phyloP scores from a whole-genome alignment of 129 eudicot species.

The Daucus carota region DNA sequence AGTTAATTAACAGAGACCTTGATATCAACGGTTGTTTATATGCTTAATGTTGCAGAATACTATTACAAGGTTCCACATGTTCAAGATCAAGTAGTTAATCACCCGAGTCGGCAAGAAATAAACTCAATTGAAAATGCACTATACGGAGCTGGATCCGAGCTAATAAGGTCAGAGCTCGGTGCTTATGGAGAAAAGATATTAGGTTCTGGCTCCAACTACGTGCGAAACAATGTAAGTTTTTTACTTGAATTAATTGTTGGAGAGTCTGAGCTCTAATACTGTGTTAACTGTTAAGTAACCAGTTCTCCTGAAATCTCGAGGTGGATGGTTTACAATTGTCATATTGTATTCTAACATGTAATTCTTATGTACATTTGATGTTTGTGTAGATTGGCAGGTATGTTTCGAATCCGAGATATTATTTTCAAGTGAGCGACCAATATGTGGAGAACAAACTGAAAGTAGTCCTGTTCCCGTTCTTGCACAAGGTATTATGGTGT shows the following conservation, averaged over 20 bases:
- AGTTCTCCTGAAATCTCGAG: too few species aligned
- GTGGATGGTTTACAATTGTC: too few species aligned
- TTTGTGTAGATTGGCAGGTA: slow-evolving; percentile 23
- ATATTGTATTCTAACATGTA: too few species aligned
- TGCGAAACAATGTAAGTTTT: slow-evolving; percentile 42
- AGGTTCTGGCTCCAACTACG: slow-evolving; percentile 38
- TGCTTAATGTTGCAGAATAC: slow-evolving; percentile 3
- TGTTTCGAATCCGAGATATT: slow-evolving; percentile 31
- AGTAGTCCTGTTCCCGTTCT: slow-evolving; percentile 36
- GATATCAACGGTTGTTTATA: neutral
- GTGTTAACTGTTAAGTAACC: too few species aligned
- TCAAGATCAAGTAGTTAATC: slow-evolving; percentile 9
- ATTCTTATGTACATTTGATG: too few species aligned
- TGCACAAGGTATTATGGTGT: slow-evolving; percentile 33
- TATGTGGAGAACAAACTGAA: slow-evolving; percentile 39
- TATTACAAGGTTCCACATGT: slow-evolving; percentile 23
- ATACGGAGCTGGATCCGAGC: slow-evolving; percentile 30
- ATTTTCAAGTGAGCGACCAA: slow-evolving; percentile 41
- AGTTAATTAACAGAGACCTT: neutral
- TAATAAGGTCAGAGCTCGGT: slow-evolving; percentile 36
- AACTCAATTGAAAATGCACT: slow-evolving; percentile 24
- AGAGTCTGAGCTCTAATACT: too few species aligned
- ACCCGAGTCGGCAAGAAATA: slow-evolving; percentile 16
- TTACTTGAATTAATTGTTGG: neutral
- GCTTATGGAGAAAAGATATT: slow-evolving; percentile 52